Evolutionary conservation across 2,329 filamentous ascomycete genomes (phyloP).

Genomic region (Nemania sp.): DNA sequence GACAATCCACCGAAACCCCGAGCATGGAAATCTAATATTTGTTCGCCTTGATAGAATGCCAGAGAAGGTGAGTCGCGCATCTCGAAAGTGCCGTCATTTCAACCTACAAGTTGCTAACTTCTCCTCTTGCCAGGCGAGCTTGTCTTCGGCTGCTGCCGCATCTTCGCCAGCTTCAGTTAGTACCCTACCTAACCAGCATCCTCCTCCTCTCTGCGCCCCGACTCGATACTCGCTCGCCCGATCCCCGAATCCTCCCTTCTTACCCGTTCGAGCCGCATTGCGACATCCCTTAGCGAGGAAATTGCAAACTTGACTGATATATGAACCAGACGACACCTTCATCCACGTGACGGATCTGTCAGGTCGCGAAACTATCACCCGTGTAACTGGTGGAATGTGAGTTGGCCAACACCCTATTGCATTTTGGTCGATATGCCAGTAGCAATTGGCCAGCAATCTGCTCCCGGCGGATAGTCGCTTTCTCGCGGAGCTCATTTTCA

Average conservation of each 20-base stretch:
- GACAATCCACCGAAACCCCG: constrained; percentile 1
- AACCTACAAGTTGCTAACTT: constrained; percentile 29
- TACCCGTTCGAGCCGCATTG: background rate
- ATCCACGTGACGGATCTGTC: constrained; percentile 98
- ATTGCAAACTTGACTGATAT: constrained; percentile 6
- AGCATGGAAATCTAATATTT: constrained; percentile 18
- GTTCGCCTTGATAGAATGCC: constrained; percentile 62
- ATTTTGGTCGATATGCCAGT: background rate
- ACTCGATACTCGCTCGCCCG: background rate
- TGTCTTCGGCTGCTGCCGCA: constrained; percentile 96
- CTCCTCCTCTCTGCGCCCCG: background rate
- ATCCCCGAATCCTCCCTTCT: background rate
- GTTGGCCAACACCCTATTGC: background rate
- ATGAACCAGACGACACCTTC: constrained; percentile 70
- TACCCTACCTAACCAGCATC: constrained; percentile 4
- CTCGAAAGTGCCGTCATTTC: background rate
- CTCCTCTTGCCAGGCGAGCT: constrained; percentile 71
- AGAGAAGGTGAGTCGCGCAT: constrained; percentile 75
- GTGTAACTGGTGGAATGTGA: constrained; percentile 94
- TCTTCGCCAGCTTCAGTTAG: constrained; percentile 85
- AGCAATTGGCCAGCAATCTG: background rate
- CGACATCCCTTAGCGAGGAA: background rate
- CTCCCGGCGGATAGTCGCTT: background rate
- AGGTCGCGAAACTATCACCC: constrained; percentile 99
- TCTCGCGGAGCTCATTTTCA: background rate